Percentiles rank a stretch among this genome's conserved stretches.
Evolutionary conservation across 192 early-diverging fungal species (phyloP).

Genomic region (Backusella tuberculispora): DNA sequence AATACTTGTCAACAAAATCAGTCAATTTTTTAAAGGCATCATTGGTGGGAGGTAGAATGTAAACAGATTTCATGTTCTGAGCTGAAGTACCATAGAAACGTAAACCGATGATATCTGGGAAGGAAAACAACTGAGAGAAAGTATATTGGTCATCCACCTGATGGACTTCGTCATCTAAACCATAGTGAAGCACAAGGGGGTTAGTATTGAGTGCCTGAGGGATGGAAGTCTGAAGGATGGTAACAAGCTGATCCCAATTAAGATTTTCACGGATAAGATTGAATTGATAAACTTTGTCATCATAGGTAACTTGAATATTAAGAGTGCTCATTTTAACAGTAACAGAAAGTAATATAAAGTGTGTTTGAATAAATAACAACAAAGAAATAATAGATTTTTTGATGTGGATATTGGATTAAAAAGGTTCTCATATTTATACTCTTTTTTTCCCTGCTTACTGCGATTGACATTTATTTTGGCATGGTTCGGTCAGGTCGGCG

Average conservation of each 20-base stretch:
- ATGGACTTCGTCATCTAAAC: not conserved
- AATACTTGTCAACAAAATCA: not conserved
- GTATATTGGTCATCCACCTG: not conserved
- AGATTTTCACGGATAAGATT: slow-evolving; percentile 6
- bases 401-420: no score
- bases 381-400: no score
- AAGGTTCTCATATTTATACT: no score
- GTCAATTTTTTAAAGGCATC: not conserved
- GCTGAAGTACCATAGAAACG: not conserved
- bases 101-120: not conserved
- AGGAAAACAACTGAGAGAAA: not conserved
- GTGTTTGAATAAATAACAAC: no score
- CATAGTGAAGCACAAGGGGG: not conserved
- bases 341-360: not conserved
- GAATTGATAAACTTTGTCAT: slow-evolving; percentile 11
- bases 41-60: slow-evolving; percentile 12
- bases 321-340: slow-evolving; percentile 2
- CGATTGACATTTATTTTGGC: no score
- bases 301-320: not conserved
- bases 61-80: not conserved
- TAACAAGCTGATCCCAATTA: not conserved
- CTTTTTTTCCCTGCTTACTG: no score
- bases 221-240: not conserved
- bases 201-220: not conserved
- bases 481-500: no score